phyloP scores from a whole-genome alignment of 1,139 yeast genomes.

The Blastobotrys serpentis region DNA sequence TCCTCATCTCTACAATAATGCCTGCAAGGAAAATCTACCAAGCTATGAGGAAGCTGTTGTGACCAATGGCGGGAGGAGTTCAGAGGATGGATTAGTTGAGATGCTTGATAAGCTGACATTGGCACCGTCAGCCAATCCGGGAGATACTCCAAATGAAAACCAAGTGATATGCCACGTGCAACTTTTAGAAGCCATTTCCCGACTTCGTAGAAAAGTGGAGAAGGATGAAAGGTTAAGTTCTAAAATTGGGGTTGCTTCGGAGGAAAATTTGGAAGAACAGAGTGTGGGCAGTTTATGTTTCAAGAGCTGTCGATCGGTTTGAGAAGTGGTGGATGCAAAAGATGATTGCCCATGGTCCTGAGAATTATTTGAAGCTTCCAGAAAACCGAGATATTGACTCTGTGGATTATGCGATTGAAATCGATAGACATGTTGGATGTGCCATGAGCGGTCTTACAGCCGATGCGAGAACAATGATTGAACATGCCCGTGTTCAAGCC shows the following conservation, averaged over 20 bases:
- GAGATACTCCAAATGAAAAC: not conserved
- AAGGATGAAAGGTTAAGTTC: slow-evolving; percentile 21
- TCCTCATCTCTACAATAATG: no score
- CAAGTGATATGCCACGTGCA: slow-evolving; percentile 37
- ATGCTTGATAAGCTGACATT: not conserved
- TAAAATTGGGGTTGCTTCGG: slow-evolving; percentile 14
- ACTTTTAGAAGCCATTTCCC: slow-evolving; percentile 38
- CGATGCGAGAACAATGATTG: slow-evolving; percentile 98
- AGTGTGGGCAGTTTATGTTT: slow-evolving; percentile 40
- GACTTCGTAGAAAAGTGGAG: slow-evolving; percentile 30
- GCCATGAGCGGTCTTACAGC: slow-evolving; percentile 99
- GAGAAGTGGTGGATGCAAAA: slow-evolving; percentile 31
- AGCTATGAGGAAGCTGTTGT: not conserved
- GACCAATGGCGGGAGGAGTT: not conserved
- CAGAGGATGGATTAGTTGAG: not conserved
- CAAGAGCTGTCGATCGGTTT: slow-evolving; percentile 40
- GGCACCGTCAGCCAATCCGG: not conserved
- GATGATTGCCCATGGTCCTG: slow-evolving; percentile 2
- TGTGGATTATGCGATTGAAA: slow-evolving; percentile 53
- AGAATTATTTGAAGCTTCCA: not conserved
- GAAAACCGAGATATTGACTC: not conserved
- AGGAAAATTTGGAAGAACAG: slow-evolving; percentile 24
- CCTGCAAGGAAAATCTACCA: not conserved
- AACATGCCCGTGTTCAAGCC: slow-evolving; percentile 61
- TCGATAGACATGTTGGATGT: slow-evolving; percentile 92